Conservation (phyloP, 805 yeast species). For the Sugiyamaella smithiae region DNA sequence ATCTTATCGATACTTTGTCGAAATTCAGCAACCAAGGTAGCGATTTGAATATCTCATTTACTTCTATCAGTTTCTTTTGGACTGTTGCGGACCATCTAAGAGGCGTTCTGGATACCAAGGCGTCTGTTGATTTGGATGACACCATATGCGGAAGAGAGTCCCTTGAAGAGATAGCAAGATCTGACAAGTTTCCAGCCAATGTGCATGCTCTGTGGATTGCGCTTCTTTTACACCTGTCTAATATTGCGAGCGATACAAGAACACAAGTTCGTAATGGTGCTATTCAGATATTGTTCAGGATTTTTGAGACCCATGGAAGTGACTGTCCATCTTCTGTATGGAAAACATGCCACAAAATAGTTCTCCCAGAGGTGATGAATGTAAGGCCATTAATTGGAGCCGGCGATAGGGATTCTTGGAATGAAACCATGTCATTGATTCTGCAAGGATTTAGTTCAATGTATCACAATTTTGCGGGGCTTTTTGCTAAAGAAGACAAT, state of each 20-base stretch:
- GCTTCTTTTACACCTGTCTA: slow-evolving; percentile 58
- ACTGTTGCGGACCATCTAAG: slow-evolving; percentile 74
- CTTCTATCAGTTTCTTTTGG: slow-evolving; percentile 92
- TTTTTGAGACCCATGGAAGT: slow-evolving; percentile 67
- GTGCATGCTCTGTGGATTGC: slow-evolving; percentile 57
- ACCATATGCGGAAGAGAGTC: slow-evolving; percentile 15
- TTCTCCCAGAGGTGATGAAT: slow-evolving; percentile 45
- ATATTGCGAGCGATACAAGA: slow-evolving; percentile 60
- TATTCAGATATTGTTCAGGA: slow-evolving; percentile 80
- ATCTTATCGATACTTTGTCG: slow-evolving; percentile 67
- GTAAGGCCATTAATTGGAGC: slow-evolving; percentile 25
- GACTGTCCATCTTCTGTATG: slow-evolving; percentile 53
- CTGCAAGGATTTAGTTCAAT: slow-evolving; percentile 65
- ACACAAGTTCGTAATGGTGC: slow-evolving; percentile 88
- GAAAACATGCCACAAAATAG: slow-evolving; percentile 63
- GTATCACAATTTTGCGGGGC: slow-evolving; percentile 49
- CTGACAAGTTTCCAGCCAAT: slow-evolving; percentile 17
- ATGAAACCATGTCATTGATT: slow-evolving; percentile 61
- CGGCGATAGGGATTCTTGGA: slow-evolving; percentile 37
- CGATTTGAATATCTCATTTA: slow-evolving; percentile 85
- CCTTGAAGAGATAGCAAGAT: slow-evolving; percentile 29
- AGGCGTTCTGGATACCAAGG: slow-evolving; percentile 25
- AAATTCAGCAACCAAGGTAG: slow-evolving; percentile 66
- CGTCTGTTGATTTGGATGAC: slow-evolving; percentile 21
- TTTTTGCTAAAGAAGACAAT: slow-evolving; percentile 32